Evolutionary conservation across 495 filamentous ascomycete genomes (phyloP).

Genomic region (Astrothelium subdiscretum): DNA sequence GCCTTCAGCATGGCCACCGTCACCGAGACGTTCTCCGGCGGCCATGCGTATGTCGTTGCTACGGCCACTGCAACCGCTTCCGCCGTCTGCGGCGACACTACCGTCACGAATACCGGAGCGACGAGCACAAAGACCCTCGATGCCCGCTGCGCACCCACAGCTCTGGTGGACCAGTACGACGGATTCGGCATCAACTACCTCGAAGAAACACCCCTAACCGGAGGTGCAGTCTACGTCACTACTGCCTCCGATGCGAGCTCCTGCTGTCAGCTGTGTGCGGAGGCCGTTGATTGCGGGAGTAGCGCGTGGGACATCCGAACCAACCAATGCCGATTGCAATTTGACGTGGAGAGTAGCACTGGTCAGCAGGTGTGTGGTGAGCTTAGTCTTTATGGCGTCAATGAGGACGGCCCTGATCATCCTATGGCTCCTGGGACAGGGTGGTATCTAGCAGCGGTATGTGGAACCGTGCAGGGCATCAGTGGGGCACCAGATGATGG

Average conservation of each 20-base stretch:
- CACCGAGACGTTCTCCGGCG: conserved; percentile 6
- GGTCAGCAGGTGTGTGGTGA: conserved; percentile 7
- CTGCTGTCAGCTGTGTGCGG: conserved; percentile 14
- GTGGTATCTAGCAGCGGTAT: conserved; percentile 7
- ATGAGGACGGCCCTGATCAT: conserved; percentile 6
- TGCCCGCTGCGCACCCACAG: conserved; percentile 8
- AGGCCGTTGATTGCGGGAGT: conserved; percentile 2
- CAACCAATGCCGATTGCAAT: conserved; percentile 5
- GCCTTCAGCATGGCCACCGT: conserved; percentile 5
- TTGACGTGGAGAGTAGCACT: background rate
- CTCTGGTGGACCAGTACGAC: background rate
- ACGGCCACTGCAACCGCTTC: conserved; percentile 5
- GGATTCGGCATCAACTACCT: conserved; percentile 10
- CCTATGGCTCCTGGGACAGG: conserved; percentile 9
- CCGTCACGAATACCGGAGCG: background rate
- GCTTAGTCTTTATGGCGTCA: background rate
- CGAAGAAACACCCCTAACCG: background rate
- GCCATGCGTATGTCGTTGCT: conserved; percentile 8
- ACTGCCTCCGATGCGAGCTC: background rate
- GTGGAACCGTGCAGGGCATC: conserved; percentile 4
- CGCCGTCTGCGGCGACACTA: conserved; percentile 1
- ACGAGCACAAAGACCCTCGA: conserved; percentile 5
- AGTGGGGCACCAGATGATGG: conserved; percentile 10
- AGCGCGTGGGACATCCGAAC: conserved; percentile 11
- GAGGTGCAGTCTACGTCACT: conserved; percentile 1